phyloP scores from a whole-genome alignment of 116 monocot species.

The Iris pallida region DNA sequence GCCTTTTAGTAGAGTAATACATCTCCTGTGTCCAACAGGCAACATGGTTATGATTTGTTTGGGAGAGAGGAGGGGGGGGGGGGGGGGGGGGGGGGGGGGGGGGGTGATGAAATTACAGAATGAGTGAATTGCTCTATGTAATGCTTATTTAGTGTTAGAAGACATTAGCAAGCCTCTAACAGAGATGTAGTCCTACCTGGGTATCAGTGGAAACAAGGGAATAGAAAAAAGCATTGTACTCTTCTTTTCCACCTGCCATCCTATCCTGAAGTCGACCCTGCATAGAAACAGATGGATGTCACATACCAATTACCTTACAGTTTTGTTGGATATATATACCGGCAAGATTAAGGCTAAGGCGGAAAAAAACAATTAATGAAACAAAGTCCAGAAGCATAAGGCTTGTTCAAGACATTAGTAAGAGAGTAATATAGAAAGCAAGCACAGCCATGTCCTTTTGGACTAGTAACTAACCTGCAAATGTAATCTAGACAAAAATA shows the following conservation, averaged over 20 bases:
- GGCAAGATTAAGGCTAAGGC: too few relatives aligned
- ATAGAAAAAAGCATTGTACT: slow-evolving; percentile 99
- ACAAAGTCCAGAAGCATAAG: too few relatives aligned
- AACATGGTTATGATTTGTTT: not conserved
- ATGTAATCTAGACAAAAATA: too few relatives aligned
- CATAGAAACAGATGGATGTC: not conserved
- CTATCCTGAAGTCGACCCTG: slow-evolving; percentile 92
- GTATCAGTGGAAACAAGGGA: slow-evolving; percentile 98
- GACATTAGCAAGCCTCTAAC: not conserved
- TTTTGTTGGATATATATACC: too few relatives aligned
- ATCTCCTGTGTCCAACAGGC: slow-evolving; percentile 54
- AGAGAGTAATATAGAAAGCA: too few relatives aligned
- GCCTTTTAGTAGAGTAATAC: slow-evolving; percentile 98
- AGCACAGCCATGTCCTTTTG: too few relatives aligned
- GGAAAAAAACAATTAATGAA: too few relatives aligned
- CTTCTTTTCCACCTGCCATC: slow-evolving; percentile 99
- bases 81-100: too few relatives aligned
- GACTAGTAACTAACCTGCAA: too few relatives aligned
- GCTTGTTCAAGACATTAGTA: too few relatives aligned
- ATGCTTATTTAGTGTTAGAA: not conserved
- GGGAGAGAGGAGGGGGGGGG: too few relatives aligned
- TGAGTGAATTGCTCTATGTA: not conserved
- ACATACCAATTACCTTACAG: not conserved
- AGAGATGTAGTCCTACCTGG: slow-evolving; percentile 42
- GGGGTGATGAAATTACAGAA: not conserved